These are phyloP conservation scores for Chlorella variabilis DNA, from an alignment of 163 green algal genomes.

Conservation along the genomic window DNA sequence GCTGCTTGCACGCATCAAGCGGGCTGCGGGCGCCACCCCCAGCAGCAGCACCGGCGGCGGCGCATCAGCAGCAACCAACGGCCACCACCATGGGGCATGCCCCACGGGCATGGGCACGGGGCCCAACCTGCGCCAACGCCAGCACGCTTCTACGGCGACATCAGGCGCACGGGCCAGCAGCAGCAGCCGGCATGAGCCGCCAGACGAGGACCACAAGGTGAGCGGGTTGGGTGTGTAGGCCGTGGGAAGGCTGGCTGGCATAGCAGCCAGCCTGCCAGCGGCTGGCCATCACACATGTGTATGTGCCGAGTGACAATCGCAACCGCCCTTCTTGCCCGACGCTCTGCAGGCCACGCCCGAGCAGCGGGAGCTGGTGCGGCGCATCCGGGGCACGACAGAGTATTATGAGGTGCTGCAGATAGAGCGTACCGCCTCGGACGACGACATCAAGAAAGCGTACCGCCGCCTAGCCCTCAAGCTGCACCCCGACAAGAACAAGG, in stretches of 20 bases:
- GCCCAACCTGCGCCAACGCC: constrained; percentile 23
- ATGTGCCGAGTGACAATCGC: no score
- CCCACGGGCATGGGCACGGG: constrained; percentile 15
- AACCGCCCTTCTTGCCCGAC: no score
- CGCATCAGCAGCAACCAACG: not conserved
- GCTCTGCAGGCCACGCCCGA: constrained; percentile 56
- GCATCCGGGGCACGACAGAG: constrained; percentile 50
- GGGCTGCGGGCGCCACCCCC: not conserved
- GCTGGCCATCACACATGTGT: no score
- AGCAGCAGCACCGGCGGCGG: not conserved
- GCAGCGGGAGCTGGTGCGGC: constrained; percentile 59
- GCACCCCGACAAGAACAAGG: constrained; percentile 79
- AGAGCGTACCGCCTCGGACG: constrained; percentile 39
- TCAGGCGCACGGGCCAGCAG: not conserved
- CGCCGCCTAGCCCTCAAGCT: constrained; percentile 73
- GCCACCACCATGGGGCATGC: not conserved
- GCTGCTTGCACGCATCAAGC: not conserved
- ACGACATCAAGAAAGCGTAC: constrained; percentile 67
- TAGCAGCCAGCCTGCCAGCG: no score
- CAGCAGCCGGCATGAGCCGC: not conserved
- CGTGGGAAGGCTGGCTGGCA: not conserved
- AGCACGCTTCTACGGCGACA: not conserved
- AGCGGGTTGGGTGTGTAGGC: not conserved
- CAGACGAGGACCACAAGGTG: constrained; percentile 43
- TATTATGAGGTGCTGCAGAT: constrained; percentile 65